Conservation (phyloP, 2,329 filamentous ascomycete genomes). For the Pseudogymnoascus sp. region DNA sequence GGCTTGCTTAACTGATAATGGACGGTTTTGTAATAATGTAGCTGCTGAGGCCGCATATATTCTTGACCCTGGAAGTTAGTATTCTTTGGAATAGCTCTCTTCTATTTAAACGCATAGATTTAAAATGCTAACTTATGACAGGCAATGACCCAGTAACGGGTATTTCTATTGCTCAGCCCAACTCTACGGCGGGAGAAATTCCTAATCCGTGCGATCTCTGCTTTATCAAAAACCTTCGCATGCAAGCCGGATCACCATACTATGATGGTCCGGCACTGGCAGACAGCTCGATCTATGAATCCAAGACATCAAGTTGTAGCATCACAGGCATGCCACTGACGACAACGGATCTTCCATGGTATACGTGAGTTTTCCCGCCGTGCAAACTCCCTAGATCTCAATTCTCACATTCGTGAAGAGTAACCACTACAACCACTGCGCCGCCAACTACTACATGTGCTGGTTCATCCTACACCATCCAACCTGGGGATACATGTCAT, state of each 20-base stretch:
- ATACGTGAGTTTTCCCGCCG: not conserved
- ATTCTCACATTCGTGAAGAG: not conserved
- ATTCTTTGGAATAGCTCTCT: not conserved
- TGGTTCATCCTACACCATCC: not conserved
- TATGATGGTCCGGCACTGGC: conserved; percentile 12
- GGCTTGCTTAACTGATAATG: conserved; percentile 13
- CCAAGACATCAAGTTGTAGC: conserved; percentile 11
- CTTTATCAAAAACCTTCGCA: conserved; percentile 9
- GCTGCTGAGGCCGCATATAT: conserved; percentile 11
- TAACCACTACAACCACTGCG: not conserved
- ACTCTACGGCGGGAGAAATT: not conserved
- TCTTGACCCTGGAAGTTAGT: conserved; percentile 8
- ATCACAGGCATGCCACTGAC: conserved; percentile 12
- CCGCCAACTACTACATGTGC: not conserved
- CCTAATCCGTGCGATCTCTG: conserved; percentile 11
- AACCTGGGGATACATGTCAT: not conserved
- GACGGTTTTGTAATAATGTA: conserved; percentile 12
- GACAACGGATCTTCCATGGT: not conserved
- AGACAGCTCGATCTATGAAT: conserved; percentile 10
- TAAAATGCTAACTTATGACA: not conserved
- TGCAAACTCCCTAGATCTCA: not conserved
- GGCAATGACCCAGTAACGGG: not conserved
- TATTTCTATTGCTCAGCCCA: not conserved
- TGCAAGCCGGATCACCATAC: conserved; percentile 13
- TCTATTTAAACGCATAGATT: not conserved